Percentiles rank a stretch among this genome's conserved stretches.
phyloP scores from a whole-genome alignment of 2,329 filamentous ascomycete genomes.

The Alternaria brassicicola region DNA sequence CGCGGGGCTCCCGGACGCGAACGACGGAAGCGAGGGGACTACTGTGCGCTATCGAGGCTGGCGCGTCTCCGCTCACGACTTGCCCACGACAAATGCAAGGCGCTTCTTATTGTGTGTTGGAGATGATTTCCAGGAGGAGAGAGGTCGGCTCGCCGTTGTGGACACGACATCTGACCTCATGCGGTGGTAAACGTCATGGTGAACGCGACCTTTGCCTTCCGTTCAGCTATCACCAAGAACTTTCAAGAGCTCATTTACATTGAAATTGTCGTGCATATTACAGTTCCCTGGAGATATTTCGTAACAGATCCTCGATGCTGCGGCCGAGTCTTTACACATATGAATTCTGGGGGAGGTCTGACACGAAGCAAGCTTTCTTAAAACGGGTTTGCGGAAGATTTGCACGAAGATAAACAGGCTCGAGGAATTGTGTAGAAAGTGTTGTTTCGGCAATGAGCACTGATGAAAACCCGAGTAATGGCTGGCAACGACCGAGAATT shows the following conservation, averaged over 20 bases:
- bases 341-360: no score
- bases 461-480: background rate
- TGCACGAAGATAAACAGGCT: background rate
- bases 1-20: no score
- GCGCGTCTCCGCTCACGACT: background rate
- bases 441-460: background rate
- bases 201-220: no score
- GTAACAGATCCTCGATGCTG: no score
- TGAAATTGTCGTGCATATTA: no score
- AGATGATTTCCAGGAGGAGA: background rate
- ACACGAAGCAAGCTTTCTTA: background rate
- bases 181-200: no score
- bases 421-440: background rate
- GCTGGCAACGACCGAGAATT: background rate
- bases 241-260: no score
- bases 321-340: no score
- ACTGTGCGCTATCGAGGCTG: background rate
- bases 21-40: background rate
- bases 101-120: background rate
- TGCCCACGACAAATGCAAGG: fast-evolving
- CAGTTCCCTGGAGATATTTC: no score
- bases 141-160: no score
- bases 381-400: background rate
- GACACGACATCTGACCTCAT: no score
- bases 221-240: no score